Percentiles rank a stretch among this genome's conserved stretches.
Conservation (phyloP, 2,329 filamentous ascomycete genomes). For the Sclerotinia glacialis region DNA sequence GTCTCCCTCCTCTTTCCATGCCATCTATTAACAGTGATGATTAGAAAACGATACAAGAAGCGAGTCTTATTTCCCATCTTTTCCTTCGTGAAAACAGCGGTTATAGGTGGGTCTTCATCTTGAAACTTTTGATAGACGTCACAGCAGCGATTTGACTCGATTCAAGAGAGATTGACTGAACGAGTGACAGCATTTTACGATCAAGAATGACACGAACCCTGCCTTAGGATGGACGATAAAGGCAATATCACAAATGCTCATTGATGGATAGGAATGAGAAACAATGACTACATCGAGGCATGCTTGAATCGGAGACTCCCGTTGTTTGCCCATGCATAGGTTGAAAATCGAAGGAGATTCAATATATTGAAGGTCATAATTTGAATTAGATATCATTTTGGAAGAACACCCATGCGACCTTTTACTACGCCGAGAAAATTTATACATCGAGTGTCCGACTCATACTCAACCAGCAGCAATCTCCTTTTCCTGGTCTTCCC, state of each 20-base stretch:
- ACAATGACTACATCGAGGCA: background rate
- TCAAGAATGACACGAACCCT: too few relatives aligned
- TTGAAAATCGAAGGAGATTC: background rate
- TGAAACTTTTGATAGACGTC: too few relatives aligned
- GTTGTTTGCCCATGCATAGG: background rate
- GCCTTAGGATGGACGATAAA: background rate
- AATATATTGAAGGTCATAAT: background rate
- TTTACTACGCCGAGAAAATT: background rate
- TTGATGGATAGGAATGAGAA: background rate
- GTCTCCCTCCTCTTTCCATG: background rate
- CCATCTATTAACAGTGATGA: background rate
- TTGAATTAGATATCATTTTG: constrained; percentile 13
- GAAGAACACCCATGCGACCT: background rate
- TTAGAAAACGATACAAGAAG: background rate
- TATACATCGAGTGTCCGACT: constrained; percentile 6
- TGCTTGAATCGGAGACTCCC: background rate
- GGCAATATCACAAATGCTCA: background rate
- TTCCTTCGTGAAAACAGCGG: background rate
- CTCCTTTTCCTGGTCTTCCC: constrained; percentile 39
- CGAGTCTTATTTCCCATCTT: background rate
- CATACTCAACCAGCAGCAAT: constrained; percentile 36
- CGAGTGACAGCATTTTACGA: too few relatives aligned
- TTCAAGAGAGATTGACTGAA: too few relatives aligned
- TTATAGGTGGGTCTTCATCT: background rate
- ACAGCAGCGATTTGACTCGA: too few relatives aligned